phyloP scores from a whole-genome alignment of 805 yeast species.

The Martiniozyma abietophila region DNA sequence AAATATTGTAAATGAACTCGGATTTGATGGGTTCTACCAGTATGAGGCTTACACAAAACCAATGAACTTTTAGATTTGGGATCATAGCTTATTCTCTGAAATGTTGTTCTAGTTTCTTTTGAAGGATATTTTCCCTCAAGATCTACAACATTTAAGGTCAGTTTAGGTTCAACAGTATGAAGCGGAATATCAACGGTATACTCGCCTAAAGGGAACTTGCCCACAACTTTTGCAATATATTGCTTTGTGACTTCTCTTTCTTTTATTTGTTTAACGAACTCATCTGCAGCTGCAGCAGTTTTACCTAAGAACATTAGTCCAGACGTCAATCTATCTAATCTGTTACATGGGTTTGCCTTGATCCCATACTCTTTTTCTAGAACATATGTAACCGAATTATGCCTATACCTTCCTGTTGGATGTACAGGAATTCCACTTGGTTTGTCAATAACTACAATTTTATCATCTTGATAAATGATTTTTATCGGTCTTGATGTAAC shows the following conservation, averaged over 20 bases:
- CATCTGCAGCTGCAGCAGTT: conserved; percentile 68
- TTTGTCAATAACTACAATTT: conserved; percentile 76
- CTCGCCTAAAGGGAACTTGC: conserved; percentile 60
- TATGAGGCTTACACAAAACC: conserved; percentile 75
- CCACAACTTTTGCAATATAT: conserved; percentile 81
- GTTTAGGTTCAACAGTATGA: conserved; percentile 61
- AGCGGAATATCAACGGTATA: conserved; percentile 60
- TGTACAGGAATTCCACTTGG: conserved; percentile 95
- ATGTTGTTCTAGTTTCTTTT: conserved; percentile 53
- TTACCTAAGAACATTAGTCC: conserved; percentile 91
- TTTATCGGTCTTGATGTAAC: conserved; percentile 52
- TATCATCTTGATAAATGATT: conserved; percentile 65
- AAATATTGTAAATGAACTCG: conserved; percentile 83
- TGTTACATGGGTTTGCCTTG: conserved; percentile 72
- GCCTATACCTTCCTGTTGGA: conserved; percentile 82
- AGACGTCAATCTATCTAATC: conserved; percentile 84
- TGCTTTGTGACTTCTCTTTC: conserved; percentile 71
- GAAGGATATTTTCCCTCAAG: conserved; percentile 44
- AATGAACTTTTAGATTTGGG: conserved; percentile 41
- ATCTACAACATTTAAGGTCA: conserved; percentile 56
- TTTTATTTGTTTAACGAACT: conserved; percentile 59
- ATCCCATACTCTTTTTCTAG: conserved; percentile 61
- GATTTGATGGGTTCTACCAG: conserved; percentile 95
- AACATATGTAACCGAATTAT: conserved; percentile 67
- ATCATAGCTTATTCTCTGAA: conserved; percentile 61